Evolutionary conservation across 2,329 filamentous ascomycete species (phyloP).

Genomic region (Aspergillus thermomutatus): DNA sequence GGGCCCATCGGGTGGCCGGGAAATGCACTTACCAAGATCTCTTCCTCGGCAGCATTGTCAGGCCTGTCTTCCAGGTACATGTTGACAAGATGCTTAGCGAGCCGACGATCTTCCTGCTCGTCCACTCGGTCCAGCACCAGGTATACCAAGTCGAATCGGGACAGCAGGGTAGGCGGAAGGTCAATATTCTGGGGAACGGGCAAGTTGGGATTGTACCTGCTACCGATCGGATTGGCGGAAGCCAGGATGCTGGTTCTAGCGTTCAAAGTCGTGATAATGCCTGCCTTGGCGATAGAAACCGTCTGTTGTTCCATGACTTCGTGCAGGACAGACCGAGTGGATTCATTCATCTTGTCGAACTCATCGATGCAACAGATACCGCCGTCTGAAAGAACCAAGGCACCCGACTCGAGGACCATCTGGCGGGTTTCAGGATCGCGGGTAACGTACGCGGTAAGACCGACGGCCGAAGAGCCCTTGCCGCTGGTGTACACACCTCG

Average conservation of each 20-base stretch:
- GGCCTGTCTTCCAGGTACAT: constrained; percentile 97
- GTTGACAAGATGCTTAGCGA: constrained; percentile 88
- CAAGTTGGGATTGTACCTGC: constrained; percentile 93
- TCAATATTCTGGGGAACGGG: constrained; percentile 98
- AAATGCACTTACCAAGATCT: constrained; percentile 68
- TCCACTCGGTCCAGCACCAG: constrained; percentile 92
- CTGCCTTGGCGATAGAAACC: constrained; percentile 73
- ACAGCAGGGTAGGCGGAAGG: constrained; percentile 88
- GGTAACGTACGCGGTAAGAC: constrained; percentile 74
- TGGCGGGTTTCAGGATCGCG: constrained; percentile 71
- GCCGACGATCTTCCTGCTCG: constrained; percentile 79
- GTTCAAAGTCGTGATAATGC: constrained; percentile 84
- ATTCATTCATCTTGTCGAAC: constrained; percentile 76
- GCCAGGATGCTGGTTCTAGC: constrained; percentile 93
- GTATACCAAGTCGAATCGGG: constrained; percentile 95
- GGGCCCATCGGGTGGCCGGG: not conserved
- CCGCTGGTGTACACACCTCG: constrained; percentile 76
- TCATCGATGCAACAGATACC: constrained; percentile 77
- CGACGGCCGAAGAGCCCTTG: constrained; percentile 72
- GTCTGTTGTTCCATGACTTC: constrained; percentile 82
- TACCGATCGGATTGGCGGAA: constrained; percentile 96
- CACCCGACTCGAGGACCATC: constrained; percentile 71
- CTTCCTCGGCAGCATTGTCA: constrained; percentile 71
- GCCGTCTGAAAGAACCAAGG: constrained; percentile 69
- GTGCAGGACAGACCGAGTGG: constrained; percentile 70